Base-by-base conservation (phyloP, 371 early-diverging fungal genomes). In the Dinochytrium kinnereticum region DNA sequence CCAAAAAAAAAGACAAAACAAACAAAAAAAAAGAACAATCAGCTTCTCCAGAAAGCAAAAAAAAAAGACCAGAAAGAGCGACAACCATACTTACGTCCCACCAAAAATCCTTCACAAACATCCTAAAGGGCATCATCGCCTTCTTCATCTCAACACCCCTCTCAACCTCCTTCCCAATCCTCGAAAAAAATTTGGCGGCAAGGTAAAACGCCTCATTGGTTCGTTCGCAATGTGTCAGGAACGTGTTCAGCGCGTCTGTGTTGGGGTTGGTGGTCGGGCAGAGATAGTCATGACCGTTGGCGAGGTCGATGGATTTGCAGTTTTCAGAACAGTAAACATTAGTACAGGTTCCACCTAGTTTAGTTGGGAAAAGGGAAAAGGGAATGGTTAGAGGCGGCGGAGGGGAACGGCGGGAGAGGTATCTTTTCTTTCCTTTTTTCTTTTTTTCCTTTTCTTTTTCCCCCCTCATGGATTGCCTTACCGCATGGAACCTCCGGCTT, bases 51-150 rank as follows among this genome's bases (percentile, higher is more conserved):
- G n/a, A 44, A 21, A 44, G 49, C 49, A 13, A 21, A 44, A 10
- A 21, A 21, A 44, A 44, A 44, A 44, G 78, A n/a, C n/a, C n/a
- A n/a, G n/a, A n/a, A n/a, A n/a, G n/a, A n/a, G n/a, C n/a, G n/a
- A n/a, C n/a, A n/a, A n/a, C 74, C 49, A 66, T 30, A 19, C 70
- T 59, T n/a, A 78, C 74, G 55, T 74, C 55, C 78, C 78, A 78
- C 78, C 78, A 78, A 38, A 26, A 65, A 26, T 68, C 73, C 39
- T 78, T 78, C 17, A 68, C 75, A 49, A 75, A 72, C 24, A 69
- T 24, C 1, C 75, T 68, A 33, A 72, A 64, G 3, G 75, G 75
- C n/a, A 38, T 36, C n/a, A 78, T 28, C 7, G 78, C 78, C 7
- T 50, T 2, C 49, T 72, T 38, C 15, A 78, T 44, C 26, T 67